Base-by-base conservation (phyloP, 495 filamentous ascomycete genomes). In the Tuber aestivum region DNA sequence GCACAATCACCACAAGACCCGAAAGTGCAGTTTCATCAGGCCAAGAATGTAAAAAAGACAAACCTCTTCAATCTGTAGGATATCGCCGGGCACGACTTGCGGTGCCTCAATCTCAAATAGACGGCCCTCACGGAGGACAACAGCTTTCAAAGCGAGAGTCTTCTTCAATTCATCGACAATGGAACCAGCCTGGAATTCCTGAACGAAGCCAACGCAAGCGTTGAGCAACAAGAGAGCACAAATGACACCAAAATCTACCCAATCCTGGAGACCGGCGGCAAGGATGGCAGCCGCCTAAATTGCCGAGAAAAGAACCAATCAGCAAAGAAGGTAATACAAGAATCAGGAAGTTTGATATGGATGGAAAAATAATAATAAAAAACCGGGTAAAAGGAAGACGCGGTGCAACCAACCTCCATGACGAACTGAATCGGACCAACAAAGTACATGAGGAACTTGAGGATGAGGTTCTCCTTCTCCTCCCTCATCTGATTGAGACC, bases 151-250 rank as follows among this genome's bases (percentile, higher is more conserved):
- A 71, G 94, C 93, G 56, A 97, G 89, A 38, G 92, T 94, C 86
- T 95, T 92, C 87, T 95, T 95, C 83, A 97, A 86, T 80, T 92
- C 91, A n/a, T 93, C 92, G 85, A 97, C 94, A 75, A 96, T 94
- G 72, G 92, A 94, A 83, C 92, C 93, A 79, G 94, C 94, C 84
- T 94, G 92, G 86, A 87, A 95, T 86, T 97, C 94, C 84, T 97
- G 94, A 70, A 92, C 84, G 85, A 95, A 97, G 86, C 93, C 92
- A 79, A 97, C 93, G 72, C 85, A 84, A 69, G 94, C 94, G 85
- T 97, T 97, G 80, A 97, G 90, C 70, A 93, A 83, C 41, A 93
- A 85, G 56, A 93, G 85, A 75, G 84, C 91, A 85, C 89, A 90
- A 79, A 93, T 93, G 83, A 93, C 91, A 88, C 91, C 91, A 82